These are phyloP conservation scores for Ganoderma lingzhi DNA, from an alignment of 1,284 basidiomycete genomes.

Conservation along the genomic window DNA sequence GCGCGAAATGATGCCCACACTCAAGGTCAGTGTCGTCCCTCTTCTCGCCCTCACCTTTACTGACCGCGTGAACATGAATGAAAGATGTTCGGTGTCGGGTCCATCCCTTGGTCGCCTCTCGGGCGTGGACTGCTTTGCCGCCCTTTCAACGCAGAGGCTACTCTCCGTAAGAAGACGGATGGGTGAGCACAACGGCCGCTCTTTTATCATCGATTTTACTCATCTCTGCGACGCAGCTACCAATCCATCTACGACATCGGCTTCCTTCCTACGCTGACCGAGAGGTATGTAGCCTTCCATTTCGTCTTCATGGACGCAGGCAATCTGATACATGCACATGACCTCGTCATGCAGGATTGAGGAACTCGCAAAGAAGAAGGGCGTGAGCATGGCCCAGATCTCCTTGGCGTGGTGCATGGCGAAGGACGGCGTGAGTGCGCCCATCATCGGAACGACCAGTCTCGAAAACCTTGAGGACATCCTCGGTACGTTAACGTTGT, in stretches of 20 bases:
- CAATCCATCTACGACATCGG: constrained; percentile 28
- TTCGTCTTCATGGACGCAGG: not conserved
- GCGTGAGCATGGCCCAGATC: constrained; percentile 49
- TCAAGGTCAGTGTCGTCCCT: constrained; percentile 11
- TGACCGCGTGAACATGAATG: not conserved
- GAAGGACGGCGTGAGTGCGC: constrained; percentile 53
- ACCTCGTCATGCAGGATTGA: constrained; percentile 41
- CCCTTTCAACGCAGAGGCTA: constrained; percentile 35
- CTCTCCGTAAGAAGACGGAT: constrained; percentile 18
- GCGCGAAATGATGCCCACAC: constrained; percentile 54
- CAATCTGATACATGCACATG: not conserved
- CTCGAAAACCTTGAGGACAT: constrained; percentile 58
- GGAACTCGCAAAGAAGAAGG: constrained; percentile 46
- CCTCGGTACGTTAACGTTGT: constrained; percentile 44
- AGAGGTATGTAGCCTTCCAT: constrained; percentile 12
- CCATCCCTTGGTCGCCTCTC: constrained; percentile 54
- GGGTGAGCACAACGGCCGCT: not conserved
- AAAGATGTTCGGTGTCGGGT: constrained; percentile 46
- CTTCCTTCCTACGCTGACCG: not conserved
- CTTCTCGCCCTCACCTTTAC: not conserved
- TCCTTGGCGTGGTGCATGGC: constrained; percentile 26
- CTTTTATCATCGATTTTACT: not conserved
- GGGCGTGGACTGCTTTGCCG: constrained; percentile 47
- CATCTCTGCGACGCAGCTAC: constrained; percentile 43
- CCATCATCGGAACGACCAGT: constrained; percentile 61